Base-by-base conservation (phyloP, 2,329 filamentous ascomycete species). In the Cercospora sp. region DNA sequence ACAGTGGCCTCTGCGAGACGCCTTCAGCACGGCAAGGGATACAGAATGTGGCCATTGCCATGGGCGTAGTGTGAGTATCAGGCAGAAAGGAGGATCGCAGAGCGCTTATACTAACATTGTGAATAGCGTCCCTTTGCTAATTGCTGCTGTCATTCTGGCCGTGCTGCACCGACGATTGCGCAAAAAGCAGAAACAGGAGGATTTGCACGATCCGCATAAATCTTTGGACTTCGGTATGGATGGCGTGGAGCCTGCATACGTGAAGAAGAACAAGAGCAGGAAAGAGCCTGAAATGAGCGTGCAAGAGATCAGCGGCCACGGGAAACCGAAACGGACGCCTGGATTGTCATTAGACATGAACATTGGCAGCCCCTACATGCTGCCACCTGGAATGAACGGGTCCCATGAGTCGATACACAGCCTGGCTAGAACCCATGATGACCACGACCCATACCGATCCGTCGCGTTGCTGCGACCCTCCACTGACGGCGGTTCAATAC, bases 191-290 rank as follows among this genome's bases (percentile, higher is more conserved):
- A 84, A 84, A 65, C 82, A 85, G 67, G 95, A 99, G 81, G 95
- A 99, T 81, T 85, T 86, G 18, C 88, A 91, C 70, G 94, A 97
- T 79, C 92, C 92, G 73, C 92, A 96, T 80, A 94, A 91, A 77
- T 95, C 93, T 0, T 86, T 98, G 77, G 95, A 99, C 79, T 99
- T 97, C 77, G 95, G 95, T 40, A 81, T 97, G 76, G 92, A 90
- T n/a, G 72, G 72, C 66, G 72, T 73, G 42, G 70, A 66, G 63
- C 67, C 69, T 23, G 59, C 36, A 12, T 64, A 68, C 1, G 59
- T 67, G 30, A 71, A 72, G 51, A 69, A 76, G 42, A 83, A 83
- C 68, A 76, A 26, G 85, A 83, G 72, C 42, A 79, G 76, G 71
- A 77, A 77, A 20, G 74, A 71, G 58, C 81, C 84, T 72, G 81